Evolutionary conservation across 805 yeast species (phyloP).

Genomic region (Jamesozyma hellenica): DNA sequence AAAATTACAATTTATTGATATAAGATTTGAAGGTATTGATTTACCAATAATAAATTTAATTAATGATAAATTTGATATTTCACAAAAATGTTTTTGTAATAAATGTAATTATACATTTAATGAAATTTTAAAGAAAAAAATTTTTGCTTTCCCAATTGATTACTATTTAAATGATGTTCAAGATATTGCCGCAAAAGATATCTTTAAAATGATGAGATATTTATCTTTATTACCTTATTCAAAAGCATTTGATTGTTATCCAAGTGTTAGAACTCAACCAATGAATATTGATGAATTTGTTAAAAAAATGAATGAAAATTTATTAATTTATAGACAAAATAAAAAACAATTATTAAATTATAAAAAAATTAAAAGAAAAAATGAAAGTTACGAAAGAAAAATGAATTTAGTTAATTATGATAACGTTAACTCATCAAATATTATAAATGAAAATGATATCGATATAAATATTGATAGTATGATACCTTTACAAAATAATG

Average conservation of each 20-base stretch:
- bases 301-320: slow-evolving; percentile 18
- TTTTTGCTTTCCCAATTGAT: slow-evolving; percentile 27
- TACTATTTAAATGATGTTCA: slow-evolving; percentile 18
- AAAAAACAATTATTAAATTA: slow-evolving; percentile 14
- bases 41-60: slow-evolving; percentile 23
- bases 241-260: slow-evolving; percentile 35
- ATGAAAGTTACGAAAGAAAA: not conserved
- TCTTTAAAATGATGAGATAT: slow-evolving; percentile 29
- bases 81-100: slow-evolving; percentile 26
- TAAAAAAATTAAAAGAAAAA: not conserved
- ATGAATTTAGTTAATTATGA: not conserved
- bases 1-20: slow-evolving; percentile 32
- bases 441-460: too few relatives aligned
- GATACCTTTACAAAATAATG: not conserved
- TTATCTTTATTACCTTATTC: slow-evolving; percentile 34
- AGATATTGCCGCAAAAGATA: slow-evolving; percentile 29
- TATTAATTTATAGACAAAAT: slow-evolving; percentile 18
- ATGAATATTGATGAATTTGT: slow-evolving; percentile 29
- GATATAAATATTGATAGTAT: not conserved
- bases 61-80: slow-evolving; percentile 20
- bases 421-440: not conserved
- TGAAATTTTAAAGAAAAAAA: slow-evolving; percentile 26
- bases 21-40: slow-evolving; percentile 30
- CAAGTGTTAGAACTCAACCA: slow-evolving; percentile 35
- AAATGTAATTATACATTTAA: slow-evolving; percentile 25